These are phyloP conservation scores for Apiospora marii DNA, from an alignment of 2,329 filamentous ascomycete genomes.

Conservation along the genomic window DNA sequence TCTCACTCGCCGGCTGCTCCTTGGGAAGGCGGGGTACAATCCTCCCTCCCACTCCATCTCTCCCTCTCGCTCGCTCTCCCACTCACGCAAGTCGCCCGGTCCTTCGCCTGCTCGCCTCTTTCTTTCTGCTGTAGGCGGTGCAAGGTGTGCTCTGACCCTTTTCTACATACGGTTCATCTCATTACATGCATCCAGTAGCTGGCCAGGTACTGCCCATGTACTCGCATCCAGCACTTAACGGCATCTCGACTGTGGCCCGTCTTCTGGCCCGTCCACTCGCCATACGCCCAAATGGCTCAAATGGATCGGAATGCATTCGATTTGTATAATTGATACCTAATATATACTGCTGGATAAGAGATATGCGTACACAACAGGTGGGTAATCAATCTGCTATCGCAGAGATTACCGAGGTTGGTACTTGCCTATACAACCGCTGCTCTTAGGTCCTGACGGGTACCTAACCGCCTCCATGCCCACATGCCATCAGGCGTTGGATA, in stretches of 20 bases:
- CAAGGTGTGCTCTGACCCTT: slow-evolving; percentile 17
- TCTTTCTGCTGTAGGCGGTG: neutral
- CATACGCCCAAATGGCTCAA: neutral
- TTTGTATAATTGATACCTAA: slow-evolving; percentile 20
- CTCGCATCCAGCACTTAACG: neutral
- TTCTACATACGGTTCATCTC: neutral
- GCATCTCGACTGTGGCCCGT: neutral
- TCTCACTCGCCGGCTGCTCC: neutral
- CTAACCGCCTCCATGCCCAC: slow-evolving; percentile 14
- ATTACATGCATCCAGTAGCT: neutral
- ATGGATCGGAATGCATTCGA: neutral
- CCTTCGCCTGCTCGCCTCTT: neutral
- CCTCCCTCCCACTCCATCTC: slow-evolving; percentile 1
- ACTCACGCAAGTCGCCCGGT: neutral
- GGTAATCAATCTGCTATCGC: neutral
- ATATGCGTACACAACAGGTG: slow-evolving; percentile 15
- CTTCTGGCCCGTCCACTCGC: neutral
- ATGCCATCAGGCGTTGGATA: slow-evolving; percentile 1
- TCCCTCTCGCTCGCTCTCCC: neutral
- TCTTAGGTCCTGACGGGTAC: neutral
- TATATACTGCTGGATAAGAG: slow-evolving; percentile 9
- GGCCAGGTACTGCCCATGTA: neutral
- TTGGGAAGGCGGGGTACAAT: slow-evolving; percentile 10
- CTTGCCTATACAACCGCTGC: neutral
- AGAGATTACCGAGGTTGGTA: slow-evolving; percentile 16